Evolutionary conservation across 2,329 filamentous ascomycete genomes (phyloP).

Genomic region (Rhinocladiella mackenziei): DNA sequence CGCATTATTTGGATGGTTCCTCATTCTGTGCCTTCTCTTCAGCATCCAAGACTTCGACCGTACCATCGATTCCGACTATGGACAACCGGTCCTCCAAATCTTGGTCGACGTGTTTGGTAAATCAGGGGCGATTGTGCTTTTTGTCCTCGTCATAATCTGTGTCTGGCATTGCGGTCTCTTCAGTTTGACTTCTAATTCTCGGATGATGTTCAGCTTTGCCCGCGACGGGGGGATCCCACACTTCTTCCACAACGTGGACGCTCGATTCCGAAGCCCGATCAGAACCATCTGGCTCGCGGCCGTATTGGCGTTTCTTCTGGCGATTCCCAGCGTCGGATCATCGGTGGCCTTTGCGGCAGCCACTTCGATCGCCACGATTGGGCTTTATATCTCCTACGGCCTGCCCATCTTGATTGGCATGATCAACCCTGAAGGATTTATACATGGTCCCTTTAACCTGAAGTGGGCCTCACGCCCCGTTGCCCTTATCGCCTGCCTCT

Average conservation of each 20-base stretch:
- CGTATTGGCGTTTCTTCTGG: conserved; percentile 52
- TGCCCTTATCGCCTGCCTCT: conserved; percentile 47
- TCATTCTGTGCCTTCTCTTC: conserved; percentile 56
- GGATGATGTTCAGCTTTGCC: conserved; percentile 67
- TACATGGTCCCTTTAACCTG: conserved; percentile 56
- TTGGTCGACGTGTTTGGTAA: conserved; percentile 56
- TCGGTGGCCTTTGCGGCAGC: conserved; percentile 55
- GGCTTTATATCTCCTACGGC: conserved; percentile 57
- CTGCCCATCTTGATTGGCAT: conserved; percentile 55
- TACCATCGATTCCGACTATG: conserved; percentile 46
- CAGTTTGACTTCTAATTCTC: conserved; percentile 57
- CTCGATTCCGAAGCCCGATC: conserved; percentile 46
- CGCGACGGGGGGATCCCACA: conserved; percentile 59
- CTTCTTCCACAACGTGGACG: conserved; percentile 54
- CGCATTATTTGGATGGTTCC: conserved; percentile 56
- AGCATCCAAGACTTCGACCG: conserved; percentile 55
- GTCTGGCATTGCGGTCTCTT: conserved; percentile 61
- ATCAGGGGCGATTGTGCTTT: conserved; percentile 53
- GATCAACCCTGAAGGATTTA: conserved; percentile 50
- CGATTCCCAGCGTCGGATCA: conserved; percentile 53
- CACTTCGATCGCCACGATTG: conserved; percentile 57
- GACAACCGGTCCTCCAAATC: conserved; percentile 57
- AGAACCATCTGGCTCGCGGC: conserved; percentile 54
- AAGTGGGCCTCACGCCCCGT: conserved; percentile 45
- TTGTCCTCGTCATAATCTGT: conserved; percentile 55